Evolutionary conservation across 345 rosid species (phyloP).

Genomic region (Cardiospermum halicacabum): DNA sequence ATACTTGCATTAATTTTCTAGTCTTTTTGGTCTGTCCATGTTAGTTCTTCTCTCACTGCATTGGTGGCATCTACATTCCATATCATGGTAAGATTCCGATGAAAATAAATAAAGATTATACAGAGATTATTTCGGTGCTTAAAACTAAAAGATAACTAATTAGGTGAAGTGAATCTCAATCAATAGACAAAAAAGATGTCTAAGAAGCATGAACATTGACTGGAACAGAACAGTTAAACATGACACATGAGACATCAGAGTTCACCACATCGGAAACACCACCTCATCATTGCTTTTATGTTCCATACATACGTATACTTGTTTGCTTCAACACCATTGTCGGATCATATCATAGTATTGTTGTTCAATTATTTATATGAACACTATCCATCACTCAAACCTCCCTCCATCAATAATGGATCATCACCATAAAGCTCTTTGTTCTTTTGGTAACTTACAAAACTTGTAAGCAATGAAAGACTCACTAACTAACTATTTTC

Average conservation of each 20-base stretch:
- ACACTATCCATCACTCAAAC: background rate
- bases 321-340: background rate
- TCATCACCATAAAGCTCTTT: background rate
- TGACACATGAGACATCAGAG: no score
- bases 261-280: background rate
- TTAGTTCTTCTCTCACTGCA: background rate
- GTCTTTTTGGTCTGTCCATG: background rate
- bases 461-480: background rate
- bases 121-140: background rate
- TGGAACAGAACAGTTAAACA: no score
- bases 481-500: background rate
- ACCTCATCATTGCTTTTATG: constrained; percentile 6
- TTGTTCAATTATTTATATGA: background rate
- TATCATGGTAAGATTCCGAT: background rate
- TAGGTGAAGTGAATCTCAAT: background rate
- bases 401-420: background rate
- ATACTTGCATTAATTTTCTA: constrained; percentile 1
- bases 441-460: constrained; percentile 2
- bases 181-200: background rate
- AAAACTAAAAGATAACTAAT: background rate
- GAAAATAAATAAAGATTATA: background rate
- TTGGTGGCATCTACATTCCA: background rate
- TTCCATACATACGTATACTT: background rate
- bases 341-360: no score
- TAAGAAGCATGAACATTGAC: background rate